Evolutionary conservation across 2,329 filamentous ascomycete species (phyloP).

Genomic region (Fusarium robinianum): DNA sequence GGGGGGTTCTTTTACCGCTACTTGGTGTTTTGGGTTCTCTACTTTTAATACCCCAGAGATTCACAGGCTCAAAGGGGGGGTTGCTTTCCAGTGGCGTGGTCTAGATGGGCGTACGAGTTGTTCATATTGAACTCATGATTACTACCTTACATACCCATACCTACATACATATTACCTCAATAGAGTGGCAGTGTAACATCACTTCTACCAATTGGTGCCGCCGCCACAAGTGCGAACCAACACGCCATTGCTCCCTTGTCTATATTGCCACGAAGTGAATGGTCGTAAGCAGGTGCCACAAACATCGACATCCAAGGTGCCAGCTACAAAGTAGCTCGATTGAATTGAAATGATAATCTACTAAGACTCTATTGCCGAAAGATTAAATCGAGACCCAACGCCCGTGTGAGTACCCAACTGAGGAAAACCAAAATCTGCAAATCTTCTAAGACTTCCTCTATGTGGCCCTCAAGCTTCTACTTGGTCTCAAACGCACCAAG

Average conservation of each 20-base stretch:
- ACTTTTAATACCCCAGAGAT: too few relatives aligned
- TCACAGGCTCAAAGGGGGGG: conserved; percentile 1
- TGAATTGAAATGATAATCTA: too few relatives aligned
- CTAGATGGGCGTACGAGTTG: neutral
- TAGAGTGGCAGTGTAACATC: conserved; percentile 14
- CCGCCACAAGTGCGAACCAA: conserved; percentile 12
- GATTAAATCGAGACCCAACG: too few relatives aligned
- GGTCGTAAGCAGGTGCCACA: too few relatives aligned
- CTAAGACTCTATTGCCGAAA: too few relatives aligned
- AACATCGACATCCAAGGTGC: too few relatives aligned
- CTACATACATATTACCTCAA: neutral
- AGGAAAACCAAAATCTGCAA: too few relatives aligned
- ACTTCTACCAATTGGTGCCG: conserved; percentile 12
- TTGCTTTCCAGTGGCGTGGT: conserved; percentile 9
- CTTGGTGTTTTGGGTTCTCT: too few relatives aligned
- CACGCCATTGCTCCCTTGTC: neutral
- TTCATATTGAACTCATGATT: conserved; percentile 1
- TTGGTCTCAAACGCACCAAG: conserved; percentile 61
- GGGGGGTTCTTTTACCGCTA: too few relatives aligned
- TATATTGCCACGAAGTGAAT: too few relatives aligned
- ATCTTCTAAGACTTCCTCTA: conserved; percentile 5
- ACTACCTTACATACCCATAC: neutral
- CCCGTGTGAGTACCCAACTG: too few relatives aligned
- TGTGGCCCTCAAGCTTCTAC: conserved; percentile 25
- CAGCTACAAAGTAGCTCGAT: too few relatives aligned